Percentiles rank a stretch among this genome's conserved stretches.
Conservation (phyloP, 169 alveolate genomes). For the Plasmodium knowlesi region DNA sequence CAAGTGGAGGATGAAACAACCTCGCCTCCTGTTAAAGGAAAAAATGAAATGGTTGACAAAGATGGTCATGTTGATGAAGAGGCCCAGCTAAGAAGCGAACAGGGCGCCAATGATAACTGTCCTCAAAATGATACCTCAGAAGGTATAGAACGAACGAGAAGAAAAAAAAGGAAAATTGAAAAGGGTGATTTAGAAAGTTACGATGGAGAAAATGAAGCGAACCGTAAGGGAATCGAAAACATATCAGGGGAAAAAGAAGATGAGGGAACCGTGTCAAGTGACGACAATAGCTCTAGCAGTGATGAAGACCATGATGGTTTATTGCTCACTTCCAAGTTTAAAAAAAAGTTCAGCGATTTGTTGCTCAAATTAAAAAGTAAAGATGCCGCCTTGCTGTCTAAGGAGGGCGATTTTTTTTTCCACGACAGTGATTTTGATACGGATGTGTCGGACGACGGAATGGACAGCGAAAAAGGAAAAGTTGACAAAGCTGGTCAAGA, state of each 20-base stretch:
- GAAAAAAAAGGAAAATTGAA: slow-evolving; percentile 1
- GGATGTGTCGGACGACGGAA: slow-evolving; percentile 20
- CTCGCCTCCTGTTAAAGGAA: background rate
- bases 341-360: slow-evolving; percentile 49
- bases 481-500: background rate
- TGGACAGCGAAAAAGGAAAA: background rate
- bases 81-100: background rate
- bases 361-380: slow-evolving; percentile 42
- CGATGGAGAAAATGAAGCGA: background rate
- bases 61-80: background rate
- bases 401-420: slow-evolving; percentile 37
- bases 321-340: slow-evolving; percentile 56
- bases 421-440: slow-evolving; percentile 75
- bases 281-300: slow-evolving; percentile 65
- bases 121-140: background rate
- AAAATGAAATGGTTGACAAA: background rate
- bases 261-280: slow-evolving; percentile 10
- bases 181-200: background rate
- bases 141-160: background rate
- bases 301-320: slow-evolving; percentile 75
- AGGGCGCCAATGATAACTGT: background rate
- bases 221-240: background rate
- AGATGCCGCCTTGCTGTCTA: slow-evolving; percentile 34
- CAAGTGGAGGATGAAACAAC: background rate
- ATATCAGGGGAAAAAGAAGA: background rate